Evolutionary conservation across 495 filamentous ascomycete genomes (phyloP).

Genomic region (Hypoxylon subgilvum): DNA sequence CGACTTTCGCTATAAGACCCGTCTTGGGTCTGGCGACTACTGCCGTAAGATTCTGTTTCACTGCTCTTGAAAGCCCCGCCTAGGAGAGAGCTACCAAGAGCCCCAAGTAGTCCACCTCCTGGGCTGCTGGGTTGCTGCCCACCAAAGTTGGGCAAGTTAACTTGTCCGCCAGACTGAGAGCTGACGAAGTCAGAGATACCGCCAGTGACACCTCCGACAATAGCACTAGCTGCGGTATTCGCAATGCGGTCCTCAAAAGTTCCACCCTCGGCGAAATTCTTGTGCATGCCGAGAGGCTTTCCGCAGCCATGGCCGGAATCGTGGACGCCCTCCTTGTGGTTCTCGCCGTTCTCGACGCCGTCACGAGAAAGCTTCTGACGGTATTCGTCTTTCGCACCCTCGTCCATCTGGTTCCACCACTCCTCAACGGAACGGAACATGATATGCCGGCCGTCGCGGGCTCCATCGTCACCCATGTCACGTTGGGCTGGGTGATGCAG

Average conservation of each 20-base stretch:
- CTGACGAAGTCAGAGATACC: conserved; percentile 46
- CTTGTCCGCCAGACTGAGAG: conserved; percentile 38
- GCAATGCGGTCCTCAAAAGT: conserved; percentile 56
- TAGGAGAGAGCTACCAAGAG: conserved; percentile 54
- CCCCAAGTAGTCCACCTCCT: conserved; percentile 50
- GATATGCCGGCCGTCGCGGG: conserved; percentile 68
- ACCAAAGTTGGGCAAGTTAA: conserved; percentile 39
- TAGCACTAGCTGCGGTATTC: conserved; percentile 49
- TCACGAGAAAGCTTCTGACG: conserved; percentile 74
- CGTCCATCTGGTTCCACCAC: conserved; percentile 76
- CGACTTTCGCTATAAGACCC: conserved; percentile 53
- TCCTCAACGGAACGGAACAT: conserved; percentile 80
- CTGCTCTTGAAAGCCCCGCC: conserved; percentile 50
- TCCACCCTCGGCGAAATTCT: conserved; percentile 47
- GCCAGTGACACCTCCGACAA: conserved; percentile 53
- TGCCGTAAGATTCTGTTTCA: conserved; percentile 51
- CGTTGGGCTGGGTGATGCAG: conserved; percentile 87
- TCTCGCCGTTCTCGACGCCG: conserved; percentile 74
- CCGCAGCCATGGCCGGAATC: conserved; percentile 87
- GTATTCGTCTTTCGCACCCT: conserved; percentile 65
- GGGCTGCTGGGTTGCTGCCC: conserved; percentile 34
- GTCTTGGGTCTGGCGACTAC: conserved; percentile 42
- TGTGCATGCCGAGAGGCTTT: conserved; percentile 55
- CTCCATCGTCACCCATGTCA: conserved; percentile 72
- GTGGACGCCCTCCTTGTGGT: conserved; percentile 83